Conservation (phyloP, 2,329 filamentous ascomycete species). For the Reticulascus tulasneorum region DNA sequence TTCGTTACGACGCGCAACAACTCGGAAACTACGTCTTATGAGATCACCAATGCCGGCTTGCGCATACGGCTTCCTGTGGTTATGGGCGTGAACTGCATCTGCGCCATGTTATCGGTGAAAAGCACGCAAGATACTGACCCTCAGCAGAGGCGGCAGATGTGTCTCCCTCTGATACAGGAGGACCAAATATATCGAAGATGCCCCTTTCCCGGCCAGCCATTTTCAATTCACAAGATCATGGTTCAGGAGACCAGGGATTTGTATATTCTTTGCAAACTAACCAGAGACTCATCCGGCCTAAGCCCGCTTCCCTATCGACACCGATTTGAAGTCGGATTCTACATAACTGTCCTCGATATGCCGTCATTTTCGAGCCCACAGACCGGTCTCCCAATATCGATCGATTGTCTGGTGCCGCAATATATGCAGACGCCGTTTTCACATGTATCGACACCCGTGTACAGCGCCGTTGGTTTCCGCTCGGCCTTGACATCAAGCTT, state of each 20-base stretch:
- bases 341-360: conserved; percentile 3
- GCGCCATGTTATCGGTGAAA: conserved; percentile 8
- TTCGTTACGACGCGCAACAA: conserved; percentile 5
- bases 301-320: conserved; percentile 7
- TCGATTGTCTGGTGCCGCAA: conserved; percentile 10
- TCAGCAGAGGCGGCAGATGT: conserved; percentile 5
- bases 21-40: conserved; percentile 1
- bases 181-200: conserved; percentile 4
- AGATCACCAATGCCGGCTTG: conserved; percentile 8
- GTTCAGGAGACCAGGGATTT: conserved; percentile 4
- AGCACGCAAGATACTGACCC: conserved; percentile 9
- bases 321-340: conserved; percentile 6
- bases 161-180: conserved; percentile 8
- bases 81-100: conserved; percentile 5
- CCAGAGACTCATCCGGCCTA: conserved; percentile 1
- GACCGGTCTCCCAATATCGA: conserved; percentile 1
- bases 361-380: conserved; percentile 3
- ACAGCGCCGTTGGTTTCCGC: conserved; percentile 8
- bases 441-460: conserved; percentile 4
- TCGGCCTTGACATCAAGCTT: neutral
- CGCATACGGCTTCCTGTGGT: conserved; percentile 7
- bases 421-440: conserved; percentile 8
- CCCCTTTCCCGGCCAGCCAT: conserved; percentile 3
- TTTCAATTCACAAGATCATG: conserved; percentile 4
- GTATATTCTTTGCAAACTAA: conserved; percentile 2